Base-by-base conservation (phyloP, 2,329 filamentous ascomycete species). In the Phyllachora maydis region DNA sequence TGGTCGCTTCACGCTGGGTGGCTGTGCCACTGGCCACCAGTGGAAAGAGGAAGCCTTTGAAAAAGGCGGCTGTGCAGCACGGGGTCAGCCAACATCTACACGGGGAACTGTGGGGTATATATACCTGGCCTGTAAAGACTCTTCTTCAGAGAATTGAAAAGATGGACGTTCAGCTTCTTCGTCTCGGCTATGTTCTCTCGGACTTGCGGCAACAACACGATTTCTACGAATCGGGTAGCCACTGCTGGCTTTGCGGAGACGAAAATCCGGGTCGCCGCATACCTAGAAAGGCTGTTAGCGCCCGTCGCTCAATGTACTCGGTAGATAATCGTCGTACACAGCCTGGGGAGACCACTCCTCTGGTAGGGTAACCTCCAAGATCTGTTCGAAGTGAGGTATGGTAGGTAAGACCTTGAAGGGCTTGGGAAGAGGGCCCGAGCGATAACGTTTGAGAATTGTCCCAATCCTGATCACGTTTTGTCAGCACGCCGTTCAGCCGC, bases 371-470 rank as follows among this genome's bases (percentile, higher is more conserved):
- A 28, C 21, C 12, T 21, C 14, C 2, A 37, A 9, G 11, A 37
- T 29, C 19, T 31, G 30, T 23, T 76, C 11, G 81, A n/a, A n/a
- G n/a, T n/a, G n/a, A n/a, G n/a, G n/a, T n/a, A n/a, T n/a, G n/a
- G n/a, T n/a, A n/a, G n/a, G n/a, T n/a, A n/a, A n/a, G n/a, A n/a
- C n/a, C n/a, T 95, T 95, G 61, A 98, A 91, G 1, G 85, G 85
- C 49, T 98, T 98, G 11, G 88, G 88, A 16, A 98, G 62, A 34
- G 85, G 85, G n/a, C 88, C 88, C 9, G 77, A 85, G 50, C 91
- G 92, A 56, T 92, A 95, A 33, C 85, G 69, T 14, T 79, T 82
- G 28, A 98, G 62, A 30, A 95, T 74, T 34, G 83, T 59, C 30
- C 83, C 85, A 36, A 92, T 72, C 52, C 72, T 81, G 22, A 4